Conservation (phyloP, 345 rosid species). For the Anastatica hierochuntica region DNA sequence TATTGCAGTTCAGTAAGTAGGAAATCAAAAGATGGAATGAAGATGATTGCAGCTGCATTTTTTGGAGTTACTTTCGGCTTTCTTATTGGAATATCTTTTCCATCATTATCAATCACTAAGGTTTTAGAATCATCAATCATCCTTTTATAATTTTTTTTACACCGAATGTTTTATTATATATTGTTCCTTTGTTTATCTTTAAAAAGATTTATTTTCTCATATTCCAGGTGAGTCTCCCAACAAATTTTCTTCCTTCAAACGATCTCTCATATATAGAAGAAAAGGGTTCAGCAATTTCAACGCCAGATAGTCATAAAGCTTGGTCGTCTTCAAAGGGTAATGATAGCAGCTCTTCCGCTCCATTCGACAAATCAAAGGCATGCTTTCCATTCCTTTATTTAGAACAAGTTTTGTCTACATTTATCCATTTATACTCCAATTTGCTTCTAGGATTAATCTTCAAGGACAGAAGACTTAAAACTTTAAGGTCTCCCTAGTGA, state of each 20-base stretch:
- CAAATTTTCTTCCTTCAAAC: constrained; percentile 37
- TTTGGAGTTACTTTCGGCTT: constrained; percentile 68
- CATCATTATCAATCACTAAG: constrained; percentile 60
- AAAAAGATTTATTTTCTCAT: background rate
- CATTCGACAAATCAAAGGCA: constrained; percentile 47
- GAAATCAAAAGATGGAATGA: constrained; percentile 71
- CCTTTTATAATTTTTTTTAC: background rate
- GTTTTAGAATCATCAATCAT: constrained; percentile 31
- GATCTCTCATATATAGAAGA: constrained; percentile 42
- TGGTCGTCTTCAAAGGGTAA: constrained; percentile 29
- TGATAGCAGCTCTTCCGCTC: constrained; percentile 24
- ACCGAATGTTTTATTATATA: background rate
- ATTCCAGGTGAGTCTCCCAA: constrained; percentile 54
- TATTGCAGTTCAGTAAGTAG: constrained; percentile 42
- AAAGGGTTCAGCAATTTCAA: constrained; percentile 29
- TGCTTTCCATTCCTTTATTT: constrained; percentile 2
- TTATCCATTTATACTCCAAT: no score
- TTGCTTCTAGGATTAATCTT: background rate
- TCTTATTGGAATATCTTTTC: constrained; percentile 69
- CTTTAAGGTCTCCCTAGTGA: background rate
- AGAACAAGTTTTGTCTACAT: no score
- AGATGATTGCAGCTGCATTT: constrained; percentile 49
- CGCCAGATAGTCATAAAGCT: constrained; percentile 32
- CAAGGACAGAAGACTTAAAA: background rate
- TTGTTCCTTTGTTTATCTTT: background rate